phyloP scores from a whole-genome alignment of 106 monocot genomes.

The Acorus gramineus region DNA sequence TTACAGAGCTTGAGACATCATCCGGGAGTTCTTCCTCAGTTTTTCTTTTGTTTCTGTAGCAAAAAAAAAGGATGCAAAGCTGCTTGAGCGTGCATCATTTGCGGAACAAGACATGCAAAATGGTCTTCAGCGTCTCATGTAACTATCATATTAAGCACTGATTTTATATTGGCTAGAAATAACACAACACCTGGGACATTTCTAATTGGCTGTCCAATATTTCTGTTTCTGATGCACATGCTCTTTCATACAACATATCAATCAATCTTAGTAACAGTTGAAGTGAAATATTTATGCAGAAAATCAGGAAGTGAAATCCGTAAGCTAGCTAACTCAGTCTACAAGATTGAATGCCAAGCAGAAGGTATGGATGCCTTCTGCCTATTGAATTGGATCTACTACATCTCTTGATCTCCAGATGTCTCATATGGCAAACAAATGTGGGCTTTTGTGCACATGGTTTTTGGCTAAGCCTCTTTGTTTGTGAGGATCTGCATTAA shows the following conservation, averaged over 20 bases:
- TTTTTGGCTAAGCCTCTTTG: too few species aligned
- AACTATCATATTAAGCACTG: neutral
- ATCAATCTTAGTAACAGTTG: too few species aligned
- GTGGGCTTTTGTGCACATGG: neutral
- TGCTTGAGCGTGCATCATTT: conserved; percentile 7
- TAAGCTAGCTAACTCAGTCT: conserved; percentile 29
- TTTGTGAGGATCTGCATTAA: too few species aligned
- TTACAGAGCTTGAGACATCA: too few species aligned
- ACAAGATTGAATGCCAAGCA: conserved; percentile 28
- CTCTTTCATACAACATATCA: too few species aligned
- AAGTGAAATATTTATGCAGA: conserved; percentile 14
- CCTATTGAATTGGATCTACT: too few species aligned
- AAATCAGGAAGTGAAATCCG: conserved; percentile 34
- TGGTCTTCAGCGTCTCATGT: conserved; percentile 34
- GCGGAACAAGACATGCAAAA: conserved; percentile 29
- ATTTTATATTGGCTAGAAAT: neutral
- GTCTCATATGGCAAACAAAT: neutral
- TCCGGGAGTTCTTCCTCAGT: too few species aligned
- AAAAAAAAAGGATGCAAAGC: conserved; percentile 20
- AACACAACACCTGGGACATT: neutral
- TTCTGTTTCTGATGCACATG: too few species aligned
- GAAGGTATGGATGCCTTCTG: conserved; percentile 18
- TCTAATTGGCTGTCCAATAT: neutral
- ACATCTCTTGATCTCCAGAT: too few species aligned
- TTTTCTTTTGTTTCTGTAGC: too few species aligned